Evolutionary conservation across 768 basidiomycete species (phyloP), one percentile per base, ranked within the genome.

Genomic region (Suillus plorans): DNA sequence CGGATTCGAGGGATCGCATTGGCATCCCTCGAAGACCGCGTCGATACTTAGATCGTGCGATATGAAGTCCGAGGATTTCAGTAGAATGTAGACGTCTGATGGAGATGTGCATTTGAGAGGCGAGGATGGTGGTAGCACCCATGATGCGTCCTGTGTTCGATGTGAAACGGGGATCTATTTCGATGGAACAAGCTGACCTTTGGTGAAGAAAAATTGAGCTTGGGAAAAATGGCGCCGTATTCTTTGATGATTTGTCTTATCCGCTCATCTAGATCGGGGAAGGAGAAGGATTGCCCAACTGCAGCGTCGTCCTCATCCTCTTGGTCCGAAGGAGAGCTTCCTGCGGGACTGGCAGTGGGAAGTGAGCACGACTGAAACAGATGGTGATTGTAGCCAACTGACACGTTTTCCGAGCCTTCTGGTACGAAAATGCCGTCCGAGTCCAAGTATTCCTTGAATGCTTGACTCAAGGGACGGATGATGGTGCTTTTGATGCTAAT

Each of bases 41-140:
- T 81, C 81, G 3, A 76, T 69, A 63, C 81, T 82, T 12, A 95
- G 75, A 72, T 95, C 95, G 69, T 97, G 92, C 2, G 85, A 82
- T 62, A 95, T 81, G 68, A 96, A 95, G 75, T 97, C 93, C 44
- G 93, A 95, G 0, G 94, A 94, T 74, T 99, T 98, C 68, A 99
- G 84, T 0, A 97, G 80, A 63, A 97, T 82, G 75, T 97, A 97
- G 39, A 98, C 90, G 68, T 99, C 96, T 1, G 92, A 86, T 0
- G 95, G 94, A 2, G 88, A 86, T 5, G 87, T 89, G 77, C 96
- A 97, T 78, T 90, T 91, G 56, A 97, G 80, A 5, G 93, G 94
- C 0, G 91, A 87, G 0, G 89, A 90, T 45, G 89, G 83, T 2
- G 95, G 91, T 6, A 96, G 80, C 62, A 97, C 85, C 93, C 95